Conservation (phyloP, 2,329 filamentous ascomycete species). For the Cryphonectria nitschkei region DNA sequence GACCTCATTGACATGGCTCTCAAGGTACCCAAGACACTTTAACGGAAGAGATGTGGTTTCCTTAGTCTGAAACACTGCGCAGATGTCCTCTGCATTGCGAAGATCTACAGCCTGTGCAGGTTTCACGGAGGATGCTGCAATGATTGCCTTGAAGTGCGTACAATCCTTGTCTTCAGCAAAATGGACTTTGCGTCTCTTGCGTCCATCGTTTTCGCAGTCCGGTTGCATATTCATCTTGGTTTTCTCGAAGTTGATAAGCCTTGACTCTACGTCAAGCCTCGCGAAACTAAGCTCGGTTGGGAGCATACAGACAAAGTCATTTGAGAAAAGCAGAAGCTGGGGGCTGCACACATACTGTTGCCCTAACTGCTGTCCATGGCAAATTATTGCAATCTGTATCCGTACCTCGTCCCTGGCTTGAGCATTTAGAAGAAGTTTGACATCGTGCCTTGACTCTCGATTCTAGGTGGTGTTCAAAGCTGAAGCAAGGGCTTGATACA, state of each 20-base stretch:
- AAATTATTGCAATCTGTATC: constrained; percentile 20
- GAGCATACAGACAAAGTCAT: neutral
- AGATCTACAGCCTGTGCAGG: neutral
- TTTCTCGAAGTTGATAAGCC: neutral
- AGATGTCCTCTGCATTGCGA: neutral
- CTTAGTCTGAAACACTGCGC: neutral
- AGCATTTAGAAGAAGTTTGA: constrained; percentile 20
- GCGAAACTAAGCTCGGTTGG: neutral
- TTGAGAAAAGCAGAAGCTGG: neutral
- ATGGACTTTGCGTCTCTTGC: constrained; percentile 12
- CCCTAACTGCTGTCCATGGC: neutral
- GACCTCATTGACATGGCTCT: neutral
- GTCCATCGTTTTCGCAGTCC: neutral
- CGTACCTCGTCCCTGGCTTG: neutral
- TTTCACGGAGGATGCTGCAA: neutral
- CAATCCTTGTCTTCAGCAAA: neutral
- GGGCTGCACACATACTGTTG: neutral
- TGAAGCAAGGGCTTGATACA: constrained; percentile 17
- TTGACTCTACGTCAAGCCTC: constrained; percentile 7
- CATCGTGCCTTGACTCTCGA: constrained; percentile 1
- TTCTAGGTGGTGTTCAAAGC: neutral
- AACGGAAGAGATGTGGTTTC: neutral
- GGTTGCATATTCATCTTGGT: neutral
- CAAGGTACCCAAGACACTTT: constrained; percentile 20
- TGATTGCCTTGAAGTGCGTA: neutral